Evolutionary conservation across 2,329 filamentous ascomycete genomes (phyloP).

Genomic region (Xylariaceae sp.): DNA sequence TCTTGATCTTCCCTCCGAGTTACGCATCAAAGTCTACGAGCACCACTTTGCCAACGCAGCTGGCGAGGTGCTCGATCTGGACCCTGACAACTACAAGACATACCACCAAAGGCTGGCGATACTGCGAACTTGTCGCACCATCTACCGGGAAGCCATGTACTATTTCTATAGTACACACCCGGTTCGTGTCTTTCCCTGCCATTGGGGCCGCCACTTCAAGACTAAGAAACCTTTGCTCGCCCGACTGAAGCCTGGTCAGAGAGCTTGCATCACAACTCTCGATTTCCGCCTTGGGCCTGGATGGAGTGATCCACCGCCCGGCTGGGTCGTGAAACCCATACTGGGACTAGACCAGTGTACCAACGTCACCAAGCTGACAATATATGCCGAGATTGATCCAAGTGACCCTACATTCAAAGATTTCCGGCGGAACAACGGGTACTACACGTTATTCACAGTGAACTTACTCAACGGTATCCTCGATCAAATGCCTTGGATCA

Average conservation of each 20-base stretch:
- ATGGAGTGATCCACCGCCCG: slow-evolving; percentile 65
- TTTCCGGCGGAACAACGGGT: slow-evolving; percentile 61
- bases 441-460: slow-evolving; percentile 65
- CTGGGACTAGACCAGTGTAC: slow-evolving; percentile 61
- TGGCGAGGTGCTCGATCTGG: slow-evolving; percentile 60
- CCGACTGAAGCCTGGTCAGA: slow-evolving; percentile 58
- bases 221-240: slow-evolving; percentile 68
- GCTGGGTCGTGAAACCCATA: slow-evolving; percentile 64
- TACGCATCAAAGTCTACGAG: slow-evolving; percentile 66
- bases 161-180: slow-evolving; percentile 61
- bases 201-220: slow-evolving; percentile 64
- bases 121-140: slow-evolving; percentile 55
- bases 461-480: slow-evolving; percentile 55
- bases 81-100: slow-evolving; percentile 60
- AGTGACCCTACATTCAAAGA: slow-evolving; percentile 64
- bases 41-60: slow-evolving; percentile 53
- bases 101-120: slow-evolving; percentile 58
- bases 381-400: slow-evolving; percentile 72
- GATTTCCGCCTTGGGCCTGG: slow-evolving; percentile 71
- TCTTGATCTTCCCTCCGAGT: slow-evolving; percentile 63
- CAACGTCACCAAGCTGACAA: slow-evolving; percentile 55
- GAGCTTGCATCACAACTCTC: slow-evolving; percentile 57
- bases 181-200: slow-evolving; percentile 64
- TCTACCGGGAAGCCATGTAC: slow-evolving; percentile 61
- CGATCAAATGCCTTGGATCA: slow-evolving; percentile 51